A percentile compares a stretch with the other conserved stretches of the same genome.
Conservation (phyloP, 352 stramenopile species). For the Phytophthora sojae region DNA sequence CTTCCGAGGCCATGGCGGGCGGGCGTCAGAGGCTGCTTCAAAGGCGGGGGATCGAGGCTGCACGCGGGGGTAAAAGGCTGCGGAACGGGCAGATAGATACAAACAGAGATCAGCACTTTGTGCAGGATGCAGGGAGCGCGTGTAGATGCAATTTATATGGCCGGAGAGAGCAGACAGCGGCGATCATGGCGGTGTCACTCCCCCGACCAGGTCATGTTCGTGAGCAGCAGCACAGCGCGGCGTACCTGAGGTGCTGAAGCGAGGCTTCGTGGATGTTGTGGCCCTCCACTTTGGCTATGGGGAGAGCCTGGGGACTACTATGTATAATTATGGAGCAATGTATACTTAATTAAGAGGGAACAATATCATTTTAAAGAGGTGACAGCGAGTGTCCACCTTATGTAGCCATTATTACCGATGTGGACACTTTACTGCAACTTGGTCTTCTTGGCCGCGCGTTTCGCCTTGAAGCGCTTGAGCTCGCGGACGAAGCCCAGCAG, state of each 20-base stretch:
- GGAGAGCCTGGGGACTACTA: not conserved
- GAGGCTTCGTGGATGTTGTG: slow-evolving; percentile 28
- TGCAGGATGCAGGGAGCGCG: slow-evolving; percentile 3
- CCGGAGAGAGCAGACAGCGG: slow-evolving; percentile 21
- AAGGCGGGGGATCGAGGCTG: not conserved
- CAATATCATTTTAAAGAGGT: not conserved
- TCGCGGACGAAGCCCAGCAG: slow-evolving; percentile 62
- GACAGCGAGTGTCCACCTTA: not conserved
- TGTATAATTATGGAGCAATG: not conserved
- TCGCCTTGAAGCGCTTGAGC: slow-evolving; percentile 56
- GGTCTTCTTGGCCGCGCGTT: slow-evolving; percentile 38
- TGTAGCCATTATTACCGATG: slow-evolving; percentile 1
- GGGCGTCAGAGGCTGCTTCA: not conserved
- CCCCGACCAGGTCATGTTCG: not conserved
- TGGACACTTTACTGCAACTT: slow-evolving; percentile 26
- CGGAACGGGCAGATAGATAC: slow-evolving; percentile 2
- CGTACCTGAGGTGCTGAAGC: slow-evolving; percentile 24
- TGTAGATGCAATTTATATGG: slow-evolving; percentile 12
- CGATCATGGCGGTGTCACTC: not conserved
- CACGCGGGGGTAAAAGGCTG: slow-evolving; percentile 1
- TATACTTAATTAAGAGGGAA: not conserved
- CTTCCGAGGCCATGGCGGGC: slow-evolving; percentile 48
- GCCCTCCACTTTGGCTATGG: slow-evolving; percentile 17
- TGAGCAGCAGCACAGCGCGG: slow-evolving; percentile 2
- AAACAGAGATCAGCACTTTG: slow-evolving; percentile 7